Base-by-base conservation (phyloP, 192 early-diverging fungal genomes). In the Dispira parvispora region DNA sequence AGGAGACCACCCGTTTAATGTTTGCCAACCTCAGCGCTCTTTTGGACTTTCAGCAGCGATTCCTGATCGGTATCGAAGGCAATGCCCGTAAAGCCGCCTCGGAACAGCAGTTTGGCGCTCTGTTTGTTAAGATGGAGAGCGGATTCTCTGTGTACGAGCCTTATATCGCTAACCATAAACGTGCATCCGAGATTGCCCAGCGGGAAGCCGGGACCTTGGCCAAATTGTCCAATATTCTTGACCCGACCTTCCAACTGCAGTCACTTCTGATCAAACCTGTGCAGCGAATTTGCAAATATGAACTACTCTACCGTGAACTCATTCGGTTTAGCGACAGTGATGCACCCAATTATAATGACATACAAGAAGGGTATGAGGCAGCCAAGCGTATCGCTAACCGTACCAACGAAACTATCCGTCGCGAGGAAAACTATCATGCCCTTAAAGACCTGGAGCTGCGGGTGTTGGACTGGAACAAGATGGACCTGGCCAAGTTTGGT, bases 261-360 rank as follows among this genome's bases (percentile, higher is more conserved):
- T 88, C 86, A 8, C 87, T 89, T 74, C 78, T 99, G 57, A 99
- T 99, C 75, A 94, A 96, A 67, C 96, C 96, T 3, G 82, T 99
- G 10, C 96, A 99, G 73, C 83, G 96, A 53, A 89, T 98, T 62
- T 95, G 94, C 78, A 94, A 94, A 78, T 99, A 99, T 74, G 94
- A 94, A 45, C 73, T 99, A 61, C 80, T 99, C 20, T 74, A 92
- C 63, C 75, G 78, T 62, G 69, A 85, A 62, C 68, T 84, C 56
- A 70, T 80, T 67, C 86, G 85, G 68, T 75, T 75, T 64, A 85
- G 80, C 43, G 73, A 84, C 63, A 69, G 73, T 47, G 57, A 69
- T 25, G 79, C 76, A 62, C 78, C 79, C n/a, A 68, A 77, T 60
- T 77, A 80, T 63, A 54, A 65, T 28, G 85, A 88, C 64, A 72